Conservation (phyloP, 2,329 filamentous ascomycete genomes). For the Atkinsonella hypoxylon region DNA sequence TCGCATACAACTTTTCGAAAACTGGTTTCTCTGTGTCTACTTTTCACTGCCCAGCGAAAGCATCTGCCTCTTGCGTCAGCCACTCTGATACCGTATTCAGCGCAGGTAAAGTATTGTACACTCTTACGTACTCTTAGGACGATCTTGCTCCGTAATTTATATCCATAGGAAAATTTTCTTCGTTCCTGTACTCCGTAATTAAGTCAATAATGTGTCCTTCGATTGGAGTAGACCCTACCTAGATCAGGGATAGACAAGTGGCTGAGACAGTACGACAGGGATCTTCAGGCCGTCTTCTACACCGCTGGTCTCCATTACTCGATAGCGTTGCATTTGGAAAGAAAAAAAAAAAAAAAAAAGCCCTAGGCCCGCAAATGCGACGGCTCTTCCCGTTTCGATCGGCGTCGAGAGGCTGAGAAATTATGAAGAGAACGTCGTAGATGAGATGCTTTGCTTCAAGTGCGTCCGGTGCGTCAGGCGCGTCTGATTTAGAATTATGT, state of each 20-base stretch:
- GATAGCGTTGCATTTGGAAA: not conserved
- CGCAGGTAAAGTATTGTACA: no score
- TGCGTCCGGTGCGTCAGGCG: no score
- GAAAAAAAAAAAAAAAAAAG: no score
- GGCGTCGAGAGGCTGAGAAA: not conserved
- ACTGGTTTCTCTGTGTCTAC: no score
- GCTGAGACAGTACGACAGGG: constrained; percentile 6
- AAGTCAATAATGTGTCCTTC: not conserved
- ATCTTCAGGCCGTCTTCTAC: not conserved
- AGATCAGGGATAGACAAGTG: constrained; percentile 3
- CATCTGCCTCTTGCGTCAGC: no score
- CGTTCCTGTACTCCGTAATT: not conserved
- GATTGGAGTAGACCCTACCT: not conserved
- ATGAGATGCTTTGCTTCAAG: no score
- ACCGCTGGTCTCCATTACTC: constrained; percentile 4
- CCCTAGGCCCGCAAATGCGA: not conserved
- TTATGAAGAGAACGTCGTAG: not conserved
- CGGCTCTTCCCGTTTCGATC: not conserved
- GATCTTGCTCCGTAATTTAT: not conserved
- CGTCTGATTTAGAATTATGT: no score
- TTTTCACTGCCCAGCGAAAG: no score
- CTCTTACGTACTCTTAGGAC: no score
- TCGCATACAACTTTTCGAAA: no score
- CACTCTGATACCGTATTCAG: no score
- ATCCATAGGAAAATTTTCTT: not conserved